Evolutionary conservation across 2,329 filamentous ascomycete genomes (phyloP).

Genomic region (Hymenoscyphus fructigenus): DNA sequence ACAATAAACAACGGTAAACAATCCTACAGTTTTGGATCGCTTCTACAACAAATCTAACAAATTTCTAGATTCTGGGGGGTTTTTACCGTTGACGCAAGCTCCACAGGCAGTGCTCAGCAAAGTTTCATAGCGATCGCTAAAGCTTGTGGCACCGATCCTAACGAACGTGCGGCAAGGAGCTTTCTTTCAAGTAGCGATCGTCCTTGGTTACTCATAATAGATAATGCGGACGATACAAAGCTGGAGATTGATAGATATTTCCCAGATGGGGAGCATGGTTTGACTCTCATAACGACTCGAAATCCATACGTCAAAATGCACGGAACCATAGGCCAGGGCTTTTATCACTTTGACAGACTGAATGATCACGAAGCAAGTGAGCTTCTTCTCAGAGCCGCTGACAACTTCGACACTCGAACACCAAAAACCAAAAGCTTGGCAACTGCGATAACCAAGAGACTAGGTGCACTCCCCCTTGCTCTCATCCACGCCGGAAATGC

Average conservation of each 20-base stretch:
- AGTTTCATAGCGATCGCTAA: slow-evolving; percentile 3
- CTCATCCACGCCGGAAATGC: slow-evolving; percentile 32
- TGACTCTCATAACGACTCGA: slow-evolving; percentile 41
- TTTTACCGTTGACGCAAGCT: slow-evolving; percentile 23
- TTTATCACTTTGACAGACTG: neutral
- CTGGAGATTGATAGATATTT: slow-evolving; percentile 29
- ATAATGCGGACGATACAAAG: slow-evolving; percentile 43
- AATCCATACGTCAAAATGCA: slow-evolving; percentile 26
- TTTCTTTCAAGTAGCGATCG: slow-evolving; percentile 22
- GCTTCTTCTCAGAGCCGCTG: slow-evolving; percentile 31
- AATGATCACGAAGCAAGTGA: slow-evolving; percentile 10
- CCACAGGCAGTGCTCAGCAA: slow-evolving; percentile 3
- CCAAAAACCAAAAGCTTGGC: slow-evolving; percentile 12
- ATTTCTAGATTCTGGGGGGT: slow-evolving; percentile 22
- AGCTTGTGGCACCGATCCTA: neutral
- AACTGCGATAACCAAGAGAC: slow-evolving; percentile 22
- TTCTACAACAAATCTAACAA: no score
- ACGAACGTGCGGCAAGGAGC: neutral
- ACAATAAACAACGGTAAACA: slow-evolving; percentile 15
- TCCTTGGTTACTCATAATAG: slow-evolving; percentile 41
- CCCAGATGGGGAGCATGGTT: slow-evolving; percentile 34
- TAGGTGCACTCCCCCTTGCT: slow-evolving; percentile 34
- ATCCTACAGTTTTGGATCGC: no score
- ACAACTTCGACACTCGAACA: neutral
- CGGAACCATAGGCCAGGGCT: slow-evolving; percentile 6